Base-by-base conservation (phyloP, 176 grass and related monocot genomes). In the Aechmea fasciata region DNA sequence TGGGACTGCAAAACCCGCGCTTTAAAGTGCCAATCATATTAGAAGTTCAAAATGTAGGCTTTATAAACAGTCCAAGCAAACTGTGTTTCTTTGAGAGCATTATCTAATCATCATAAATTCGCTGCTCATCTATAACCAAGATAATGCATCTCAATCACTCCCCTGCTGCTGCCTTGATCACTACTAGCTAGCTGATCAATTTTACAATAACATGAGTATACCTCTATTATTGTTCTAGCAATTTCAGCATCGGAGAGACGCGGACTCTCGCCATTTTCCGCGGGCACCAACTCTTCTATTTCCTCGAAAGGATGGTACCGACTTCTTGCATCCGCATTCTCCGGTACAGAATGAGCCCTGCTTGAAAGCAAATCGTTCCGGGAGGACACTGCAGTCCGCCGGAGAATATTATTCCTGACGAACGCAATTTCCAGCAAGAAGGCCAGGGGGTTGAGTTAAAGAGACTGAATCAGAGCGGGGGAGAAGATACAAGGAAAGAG, bases 191-290 rank as follows among this genome's bases (percentile, higher is more conserved):
- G 22, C 22, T 23, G 22, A 23, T 23, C 22, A 23, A 23, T 0
- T 23, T 23, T 23, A 23, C 22, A 23, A 23, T 20, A 33, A 68
- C 7, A 63, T 28, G 70, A 14, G 23, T 15, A 57, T 23, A 90
- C 91, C 88, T 96, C 85, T 14, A 96, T 85, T 67, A 91, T 96
- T 57, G 88, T 91, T 10, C 88, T 78, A 6, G 92, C 85, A 7
- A 78, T 89, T 70, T 91, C 78, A 41, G 92, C 80, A 76, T 91
- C 80, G 0, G 92, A 86, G 2, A 96, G 85, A 57, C 61, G 70
- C 6, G 47, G 52, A 13, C 76, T 75, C 70, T 84, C 84, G 8
- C 64, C 76, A 62, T 79, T 80, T 28, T 77, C 53, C 2, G 71
- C 52, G 50, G 52, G 22, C 49, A 78, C 13, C 1, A 10, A 19